phyloP scores from a whole-genome alignment of 257 asterid genomes.

The Solanum pimpinellifolium region DNA sequence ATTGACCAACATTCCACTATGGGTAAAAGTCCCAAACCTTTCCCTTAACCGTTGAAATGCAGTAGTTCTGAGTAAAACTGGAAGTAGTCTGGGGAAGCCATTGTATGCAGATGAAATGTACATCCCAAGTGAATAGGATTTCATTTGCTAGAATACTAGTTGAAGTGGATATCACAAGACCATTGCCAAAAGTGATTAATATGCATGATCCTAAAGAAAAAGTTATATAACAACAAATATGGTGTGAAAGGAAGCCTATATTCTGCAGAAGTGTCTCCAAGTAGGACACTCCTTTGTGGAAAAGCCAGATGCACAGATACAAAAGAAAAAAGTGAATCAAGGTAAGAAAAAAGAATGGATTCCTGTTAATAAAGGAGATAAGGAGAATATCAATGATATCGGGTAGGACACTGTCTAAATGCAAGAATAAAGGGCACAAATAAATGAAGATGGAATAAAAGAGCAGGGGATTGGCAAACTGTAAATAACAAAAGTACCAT shows the following conservation, averaged over 20 bases:
- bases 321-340: neutral
- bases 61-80: no score
- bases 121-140: neutral
- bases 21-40: no score
- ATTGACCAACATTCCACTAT: no score
- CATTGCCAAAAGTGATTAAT: neutral
- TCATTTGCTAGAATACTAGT: neutral
- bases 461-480: neutral
- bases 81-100: no score
- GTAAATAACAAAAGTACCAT: no score
- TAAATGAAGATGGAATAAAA: no score
- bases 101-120: no score
- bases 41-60: no score
- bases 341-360: neutral
- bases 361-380: neutral
- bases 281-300: neutral
- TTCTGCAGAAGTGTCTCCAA: no score
- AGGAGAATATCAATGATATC: neutral
- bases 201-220: neutral
- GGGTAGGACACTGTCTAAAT: neutral
- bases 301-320: neutral
- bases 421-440: neutral
- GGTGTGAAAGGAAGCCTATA: neutral
- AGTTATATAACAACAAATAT: rapidly evolving
- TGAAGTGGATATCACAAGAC: neutral